phyloP scores from a whole-genome alignment of 108 stramenopile genomes.

The Cyclotella distinguenda region DNA sequence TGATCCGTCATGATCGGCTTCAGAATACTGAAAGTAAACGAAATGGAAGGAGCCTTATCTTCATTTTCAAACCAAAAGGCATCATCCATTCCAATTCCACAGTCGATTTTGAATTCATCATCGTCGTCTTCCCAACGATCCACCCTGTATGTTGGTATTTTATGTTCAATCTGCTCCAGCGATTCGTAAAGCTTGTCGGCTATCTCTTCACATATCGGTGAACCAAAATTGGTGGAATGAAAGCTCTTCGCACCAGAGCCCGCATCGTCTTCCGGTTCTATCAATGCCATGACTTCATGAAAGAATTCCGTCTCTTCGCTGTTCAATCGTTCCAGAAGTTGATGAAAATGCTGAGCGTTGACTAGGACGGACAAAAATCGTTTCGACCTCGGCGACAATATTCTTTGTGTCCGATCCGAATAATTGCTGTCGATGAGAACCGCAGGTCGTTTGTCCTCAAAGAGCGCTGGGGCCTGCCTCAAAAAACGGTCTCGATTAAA shows the following conservation, averaged over 20 bases:
- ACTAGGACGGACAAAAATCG: constrained; percentile 79
- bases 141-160: constrained; percentile 75
- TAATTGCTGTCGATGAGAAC: constrained; percentile 24
- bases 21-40: constrained; percentile 47
- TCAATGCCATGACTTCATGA: constrained; percentile 79
- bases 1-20: constrained; percentile 41
- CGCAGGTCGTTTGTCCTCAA: constrained; percentile 60
- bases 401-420: constrained; percentile 27
- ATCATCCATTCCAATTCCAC: constrained; percentile 28
- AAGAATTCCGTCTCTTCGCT: constrained; percentile 65
- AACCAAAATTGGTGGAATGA: constrained; percentile 33
- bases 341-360: constrained; percentile 85
- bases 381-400: constrained; percentile 73
- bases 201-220: constrained; percentile 47
- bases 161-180: constrained; percentile 72
- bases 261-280: constrained; percentile 41
- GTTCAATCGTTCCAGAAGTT: constrained; percentile 66
- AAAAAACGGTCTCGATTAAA: constrained; percentile 86
- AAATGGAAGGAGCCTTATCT: constrained; percentile 35
- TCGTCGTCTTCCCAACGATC: constrained; percentile 57
- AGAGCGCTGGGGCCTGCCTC: constrained; percentile 73
- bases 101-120: constrained; percentile 42
- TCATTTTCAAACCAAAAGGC: constrained; percentile 37
- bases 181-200: constrained; percentile 48
- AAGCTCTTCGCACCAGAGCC: constrained; percentile 20